A percentile compares a stretch with the other conserved stretches of the same genome.
These are phyloP conservation scores for Colletotrichum tanaceti DNA, from an alignment of 2,329 filamentous ascomycete genomes.

Conservation along the genomic window DNA sequence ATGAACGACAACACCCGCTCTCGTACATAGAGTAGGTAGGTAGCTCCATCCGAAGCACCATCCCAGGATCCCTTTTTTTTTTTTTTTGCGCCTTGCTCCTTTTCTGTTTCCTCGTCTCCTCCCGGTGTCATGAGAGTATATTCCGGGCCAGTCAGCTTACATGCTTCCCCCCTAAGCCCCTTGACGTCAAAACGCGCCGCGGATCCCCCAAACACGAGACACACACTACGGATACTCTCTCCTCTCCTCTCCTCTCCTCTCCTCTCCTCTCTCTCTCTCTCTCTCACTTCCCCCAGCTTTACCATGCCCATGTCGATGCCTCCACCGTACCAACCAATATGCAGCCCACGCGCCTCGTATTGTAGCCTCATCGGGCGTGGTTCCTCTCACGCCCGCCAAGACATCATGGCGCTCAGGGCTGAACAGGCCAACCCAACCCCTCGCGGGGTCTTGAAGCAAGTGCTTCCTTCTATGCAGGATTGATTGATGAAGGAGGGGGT, in stretches of 20 bases:
- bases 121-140: background rate
- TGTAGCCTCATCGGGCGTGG: constrained; percentile 31
- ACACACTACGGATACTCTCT: background rate
- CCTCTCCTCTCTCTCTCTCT: background rate
- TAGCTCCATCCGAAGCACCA: constrained; percentile 2
- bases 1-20: background rate
- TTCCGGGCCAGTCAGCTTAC: constrained; percentile 29
- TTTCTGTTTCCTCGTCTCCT: background rate
- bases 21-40: too few relatives aligned
- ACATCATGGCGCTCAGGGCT: constrained; percentile 32
- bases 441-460: constrained; percentile 16
- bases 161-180: constrained; percentile 20
- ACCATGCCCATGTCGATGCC: constrained; percentile 7
- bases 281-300: too few relatives aligned
- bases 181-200: constrained; percentile 36
- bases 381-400: constrained; percentile 27
- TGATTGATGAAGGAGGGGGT: too few relatives aligned
- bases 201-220: constrained; percentile 1
- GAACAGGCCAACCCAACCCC: constrained; percentile 15
- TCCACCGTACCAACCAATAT: background rate
- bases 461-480: constrained; percentile 7
- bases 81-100: background rate
- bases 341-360: constrained; percentile 22
- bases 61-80: too few relatives aligned
- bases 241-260: background rate